Conservation (phyloP, 2,329 filamentous ascomycete genomes). For the Curvularia sp. region DNA sequence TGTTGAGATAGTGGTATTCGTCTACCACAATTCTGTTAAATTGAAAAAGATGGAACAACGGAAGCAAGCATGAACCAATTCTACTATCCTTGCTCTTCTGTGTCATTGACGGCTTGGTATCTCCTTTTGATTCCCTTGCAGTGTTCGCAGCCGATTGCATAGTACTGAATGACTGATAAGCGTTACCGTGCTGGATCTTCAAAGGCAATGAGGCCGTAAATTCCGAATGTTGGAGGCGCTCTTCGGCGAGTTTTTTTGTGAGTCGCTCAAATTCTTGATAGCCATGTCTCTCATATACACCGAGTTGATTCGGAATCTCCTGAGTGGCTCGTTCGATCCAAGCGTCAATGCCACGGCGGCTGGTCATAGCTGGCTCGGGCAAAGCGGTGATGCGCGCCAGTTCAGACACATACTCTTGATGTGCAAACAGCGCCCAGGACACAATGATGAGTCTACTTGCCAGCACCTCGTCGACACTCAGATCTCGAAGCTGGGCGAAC, state of each 20-base stretch:
- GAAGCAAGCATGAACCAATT: constrained; percentile 8
- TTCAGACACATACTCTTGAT: constrained; percentile 57
- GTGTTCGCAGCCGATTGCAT: constrained; percentile 10
- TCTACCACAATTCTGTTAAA: constrained; percentile 69
- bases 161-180: constrained; percentile 38
- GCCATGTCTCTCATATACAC: constrained; percentile 44
- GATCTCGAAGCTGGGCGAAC: constrained; percentile 49
- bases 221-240: constrained; percentile 41
- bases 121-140: constrained; percentile 15
- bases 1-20: constrained; percentile 67
- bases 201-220: constrained; percentile 51
- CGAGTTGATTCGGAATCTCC: constrained; percentile 54
- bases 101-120: not conserved
- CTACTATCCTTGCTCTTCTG: not conserved
- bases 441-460: constrained; percentile 64
- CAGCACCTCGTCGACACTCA: constrained; percentile 56
- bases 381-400: constrained; percentile 61
- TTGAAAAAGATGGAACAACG: constrained; percentile 65
- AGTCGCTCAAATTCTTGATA: constrained; percentile 38
- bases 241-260: constrained; percentile 30
- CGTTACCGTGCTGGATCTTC: constrained; percentile 48
- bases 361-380: constrained; percentile 45
- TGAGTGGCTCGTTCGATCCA: constrained; percentile 60
- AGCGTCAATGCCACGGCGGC: constrained; percentile 59
- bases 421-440: constrained; percentile 59